Evolutionary conservation across 2,329 filamentous ascomycete genomes (phyloP).

Genomic region (Talaromyces piceae): DNA sequence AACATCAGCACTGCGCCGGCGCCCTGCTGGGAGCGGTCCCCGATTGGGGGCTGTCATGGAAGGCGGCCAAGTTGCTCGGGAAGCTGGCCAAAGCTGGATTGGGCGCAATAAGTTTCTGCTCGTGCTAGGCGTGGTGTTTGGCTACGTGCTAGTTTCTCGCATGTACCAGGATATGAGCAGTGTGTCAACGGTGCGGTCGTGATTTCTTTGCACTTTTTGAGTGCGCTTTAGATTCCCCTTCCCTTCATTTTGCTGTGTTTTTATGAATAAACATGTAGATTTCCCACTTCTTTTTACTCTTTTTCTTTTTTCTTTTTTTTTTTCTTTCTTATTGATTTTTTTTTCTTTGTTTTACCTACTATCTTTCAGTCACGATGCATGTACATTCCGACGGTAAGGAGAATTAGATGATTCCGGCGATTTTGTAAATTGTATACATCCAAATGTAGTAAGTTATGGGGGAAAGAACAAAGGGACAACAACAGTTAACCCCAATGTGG

Average conservation of each 20-base stretch:
- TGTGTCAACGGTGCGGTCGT: not conserved
- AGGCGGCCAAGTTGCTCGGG: slow-evolving; percentile 63
- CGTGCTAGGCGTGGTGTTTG: slow-evolving; percentile 61
- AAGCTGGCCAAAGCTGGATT: slow-evolving; percentile 77
- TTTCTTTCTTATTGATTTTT: no score
- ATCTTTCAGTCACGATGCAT: no score
- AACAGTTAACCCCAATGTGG: no score
- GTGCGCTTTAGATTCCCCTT: not conserved
- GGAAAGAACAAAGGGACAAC: no score
- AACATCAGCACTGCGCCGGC: slow-evolving; percentile 58
- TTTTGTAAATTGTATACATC: no score
- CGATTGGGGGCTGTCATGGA: slow-evolving; percentile 63
- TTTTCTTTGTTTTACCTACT: no score
- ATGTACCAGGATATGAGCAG: slow-evolving; percentile 52
- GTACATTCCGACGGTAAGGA: no score
- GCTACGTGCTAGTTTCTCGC: slow-evolving; percentile 76
- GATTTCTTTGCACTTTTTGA: not conserved
- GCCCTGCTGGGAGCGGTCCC: slow-evolving; percentile 49
- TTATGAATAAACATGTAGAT: not conserved
- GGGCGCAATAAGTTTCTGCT: slow-evolving; percentile 71
- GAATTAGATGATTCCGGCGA: no score
- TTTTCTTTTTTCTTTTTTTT: no score
- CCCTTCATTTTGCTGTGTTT: not conserved
- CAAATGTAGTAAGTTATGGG: no score
- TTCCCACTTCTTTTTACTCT: not conserved